Conservation (phyloP, 331 rosid genomes). For the Acacia pycnantha region DNA sequence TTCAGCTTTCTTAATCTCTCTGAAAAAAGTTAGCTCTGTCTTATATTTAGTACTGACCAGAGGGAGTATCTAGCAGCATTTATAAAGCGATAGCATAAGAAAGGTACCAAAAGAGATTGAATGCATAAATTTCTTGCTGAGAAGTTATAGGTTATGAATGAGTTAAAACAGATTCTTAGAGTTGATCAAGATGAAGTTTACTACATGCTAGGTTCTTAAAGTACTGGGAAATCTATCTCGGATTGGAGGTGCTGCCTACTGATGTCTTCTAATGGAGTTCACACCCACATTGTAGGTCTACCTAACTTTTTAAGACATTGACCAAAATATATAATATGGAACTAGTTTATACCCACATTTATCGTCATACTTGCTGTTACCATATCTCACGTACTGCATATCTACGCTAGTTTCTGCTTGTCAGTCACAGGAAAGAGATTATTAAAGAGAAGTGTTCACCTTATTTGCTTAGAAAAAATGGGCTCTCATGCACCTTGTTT, state of each 20-base stretch:
- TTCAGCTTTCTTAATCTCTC: too few species aligned
- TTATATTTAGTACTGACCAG: too few species aligned
- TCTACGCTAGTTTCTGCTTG: not conserved
- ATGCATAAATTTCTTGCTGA: not conserved
- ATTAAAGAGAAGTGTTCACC: not conserved
- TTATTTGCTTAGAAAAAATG: slow-evolving; percentile 2
- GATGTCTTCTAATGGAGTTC: not conserved
- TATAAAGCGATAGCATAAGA: not conserved
- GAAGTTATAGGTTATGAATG: not conserved
- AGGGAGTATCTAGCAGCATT: not conserved
- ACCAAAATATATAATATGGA: not conserved
- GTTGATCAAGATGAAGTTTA: not conserved
- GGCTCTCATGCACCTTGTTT: not conserved
- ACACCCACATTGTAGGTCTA: not conserved
- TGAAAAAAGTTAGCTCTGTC: too few species aligned
- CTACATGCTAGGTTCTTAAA: not conserved
- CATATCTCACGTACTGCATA: not conserved
- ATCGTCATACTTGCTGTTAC: not conserved
- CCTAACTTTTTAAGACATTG: not conserved
- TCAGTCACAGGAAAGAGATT: not conserved
- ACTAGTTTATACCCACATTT: not conserved
- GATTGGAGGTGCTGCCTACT: not conserved
- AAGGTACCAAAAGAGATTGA: not conserved
- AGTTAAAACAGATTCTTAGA: not conserved
- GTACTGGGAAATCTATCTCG: not conserved